Conservation (phyloP, 805 yeast genomes). For the Nakazawaea peltata region DNA sequence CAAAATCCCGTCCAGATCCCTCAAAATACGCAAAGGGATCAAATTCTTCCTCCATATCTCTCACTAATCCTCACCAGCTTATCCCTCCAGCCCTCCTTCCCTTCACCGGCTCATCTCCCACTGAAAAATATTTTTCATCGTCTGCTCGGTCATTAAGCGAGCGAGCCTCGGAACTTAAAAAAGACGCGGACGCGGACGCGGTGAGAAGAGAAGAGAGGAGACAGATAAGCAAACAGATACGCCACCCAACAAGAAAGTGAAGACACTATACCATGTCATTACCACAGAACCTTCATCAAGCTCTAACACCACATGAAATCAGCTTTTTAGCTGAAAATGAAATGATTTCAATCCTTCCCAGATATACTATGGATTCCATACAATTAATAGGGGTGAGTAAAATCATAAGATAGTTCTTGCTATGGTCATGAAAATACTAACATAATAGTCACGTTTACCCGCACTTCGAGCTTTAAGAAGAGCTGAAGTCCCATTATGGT, state of each 20-base stretch:
- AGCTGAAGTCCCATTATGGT: slow-evolving; percentile 74
- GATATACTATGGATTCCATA: slow-evolving; percentile 60
- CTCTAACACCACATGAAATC: slow-evolving; percentile 69
- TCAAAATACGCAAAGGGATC: slow-evolving; percentile 8
- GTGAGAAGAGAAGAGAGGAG: background rate
- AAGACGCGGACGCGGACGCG: too few species aligned
- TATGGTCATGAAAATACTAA: background rate
- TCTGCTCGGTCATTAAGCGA: background rate
- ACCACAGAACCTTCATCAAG: slow-evolving; percentile 43
- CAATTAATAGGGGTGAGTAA: slow-evolving; percentile 53
- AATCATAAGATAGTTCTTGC: background rate
- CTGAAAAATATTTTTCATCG: too few species aligned
- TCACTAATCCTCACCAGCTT: too few species aligned
- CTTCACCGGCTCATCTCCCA: too few species aligned
- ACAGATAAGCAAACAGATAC: background rate
- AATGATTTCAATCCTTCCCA: slow-evolving; percentile 64
- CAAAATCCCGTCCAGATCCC: too few species aligned
- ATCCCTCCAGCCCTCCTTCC: too few species aligned
- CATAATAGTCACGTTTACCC: slow-evolving; percentile 40
- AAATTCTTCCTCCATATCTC: slow-evolving; percentile 5
- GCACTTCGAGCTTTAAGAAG: slow-evolving; percentile 60
- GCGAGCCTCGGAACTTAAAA: too few species aligned
- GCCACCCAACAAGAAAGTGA: too few species aligned
- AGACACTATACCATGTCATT: slow-evolving; percentile 42
- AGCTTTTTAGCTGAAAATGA: slow-evolving; percentile 84